These are phyloP conservation scores for Rhizoclosmatium sp. DNA, from an alignment of 192 early-diverging fungal species.

Conservation along the genomic window DNA sequence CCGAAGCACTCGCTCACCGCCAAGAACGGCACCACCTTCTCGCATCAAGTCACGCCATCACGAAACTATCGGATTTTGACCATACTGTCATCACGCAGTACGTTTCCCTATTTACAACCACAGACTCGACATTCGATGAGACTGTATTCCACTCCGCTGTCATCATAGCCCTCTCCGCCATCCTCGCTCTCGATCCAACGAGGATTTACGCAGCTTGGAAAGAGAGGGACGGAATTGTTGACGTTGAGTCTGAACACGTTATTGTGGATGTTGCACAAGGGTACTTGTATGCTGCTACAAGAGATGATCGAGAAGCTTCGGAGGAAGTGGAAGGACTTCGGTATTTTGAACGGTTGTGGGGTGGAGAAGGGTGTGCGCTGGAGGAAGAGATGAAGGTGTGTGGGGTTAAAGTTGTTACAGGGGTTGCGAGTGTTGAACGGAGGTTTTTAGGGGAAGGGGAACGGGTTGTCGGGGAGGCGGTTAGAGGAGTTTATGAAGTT, in stretches of 20 bases:
- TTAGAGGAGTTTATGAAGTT: too few species aligned
- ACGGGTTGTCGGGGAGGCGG: too few species aligned
- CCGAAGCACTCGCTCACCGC: not conserved
- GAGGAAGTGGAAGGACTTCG: not conserved
- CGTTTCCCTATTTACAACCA: not conserved
- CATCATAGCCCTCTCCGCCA: not conserved
- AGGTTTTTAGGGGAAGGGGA: too few species aligned
- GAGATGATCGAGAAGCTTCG: not conserved
- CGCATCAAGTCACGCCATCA: too few species aligned
- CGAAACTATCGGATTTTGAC: not conserved
- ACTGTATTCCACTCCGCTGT: not conserved
- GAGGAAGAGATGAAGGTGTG: too few species aligned
- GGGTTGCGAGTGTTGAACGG: too few species aligned
- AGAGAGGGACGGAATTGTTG: not conserved
- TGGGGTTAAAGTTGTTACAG: too few species aligned
- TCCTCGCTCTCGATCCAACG: slow-evolving; percentile 6
- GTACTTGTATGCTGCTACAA: not conserved
- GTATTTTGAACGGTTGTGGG: slow-evolving; percentile 13
- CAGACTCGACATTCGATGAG: not conserved
- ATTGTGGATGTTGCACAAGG: not conserved
- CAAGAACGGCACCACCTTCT: too few species aligned
- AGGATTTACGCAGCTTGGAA: not conserved
- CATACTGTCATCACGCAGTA: not conserved
- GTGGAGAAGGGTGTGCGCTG: not conserved
- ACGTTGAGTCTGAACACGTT: not conserved